Base-by-base conservation (phyloP, 257 asterid genomes). In the Nicotiana tomentosiformis region DNA sequence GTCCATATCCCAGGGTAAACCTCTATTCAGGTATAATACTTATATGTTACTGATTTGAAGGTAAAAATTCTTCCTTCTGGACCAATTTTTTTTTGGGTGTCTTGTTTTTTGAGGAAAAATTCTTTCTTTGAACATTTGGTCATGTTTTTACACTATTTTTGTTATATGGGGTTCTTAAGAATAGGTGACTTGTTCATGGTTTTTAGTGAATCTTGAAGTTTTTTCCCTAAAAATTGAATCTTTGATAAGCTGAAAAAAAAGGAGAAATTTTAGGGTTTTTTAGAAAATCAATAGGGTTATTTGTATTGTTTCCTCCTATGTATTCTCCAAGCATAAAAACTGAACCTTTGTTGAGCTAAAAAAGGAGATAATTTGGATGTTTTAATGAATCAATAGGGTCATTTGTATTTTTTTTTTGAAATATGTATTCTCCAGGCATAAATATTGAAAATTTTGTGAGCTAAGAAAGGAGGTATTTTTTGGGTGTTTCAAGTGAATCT, bases 251-350 rank as follows among this genome's bases (percentile, higher is more conserved):
- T 72, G 49, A 1, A 43, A 66, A 66, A 56, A 32, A 58, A 58
- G 37, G 51, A 69, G 56, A 60, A 20, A n/a, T n/a, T 69, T 33
- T 67, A 35, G 35, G 35, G 3, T 32, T 32, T 32, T 32, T 32
- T 32, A 32, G 4, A 3, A 32, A 58, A 82, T 58, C 65, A 82
- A 83, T 87, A 93, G 92, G 81, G 72, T 92, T 39, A 20, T 81
- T 90, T 58, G 94, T 93, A 49, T 95, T 86, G 90, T 86, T 43
- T 83, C 15, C 51, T 66, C 70, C 20, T 84, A 32, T 67, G 51
- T 70, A 64, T 53, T 30, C 79, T 72, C 78, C 84, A 77, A 85
- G 84, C 65, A 16, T 87, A 77, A 77, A 85, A 84, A 32, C 82
- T 69, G 78, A 43, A 43, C 11, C 11, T 43, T 43, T 7, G 3